phyloP scores from a whole-genome alignment of 768 basidiomycete genomes.

The Erythrobasidium yunnanense region DNA sequence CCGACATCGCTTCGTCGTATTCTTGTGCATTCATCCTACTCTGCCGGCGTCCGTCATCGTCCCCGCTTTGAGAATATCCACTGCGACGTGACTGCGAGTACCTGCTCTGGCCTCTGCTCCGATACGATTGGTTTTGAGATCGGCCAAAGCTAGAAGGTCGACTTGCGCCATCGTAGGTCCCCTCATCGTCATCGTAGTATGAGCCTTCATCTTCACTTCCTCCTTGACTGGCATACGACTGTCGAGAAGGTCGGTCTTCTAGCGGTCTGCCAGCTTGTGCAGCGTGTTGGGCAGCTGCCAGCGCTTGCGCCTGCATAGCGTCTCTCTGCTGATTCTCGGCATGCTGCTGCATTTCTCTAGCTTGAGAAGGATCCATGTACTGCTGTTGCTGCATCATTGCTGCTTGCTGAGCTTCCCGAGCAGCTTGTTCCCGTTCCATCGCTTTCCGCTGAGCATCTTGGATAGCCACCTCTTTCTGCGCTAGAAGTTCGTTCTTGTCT shows the following conservation, averaged over 20 bases:
- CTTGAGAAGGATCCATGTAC: neutral
- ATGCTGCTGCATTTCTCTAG: neutral
- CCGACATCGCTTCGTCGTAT: neutral
- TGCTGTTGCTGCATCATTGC: neutral
- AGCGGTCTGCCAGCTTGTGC: neutral
- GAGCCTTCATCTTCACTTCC: no score
- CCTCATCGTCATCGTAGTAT: no score
- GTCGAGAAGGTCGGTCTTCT: neutral
- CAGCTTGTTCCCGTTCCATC: neutral
- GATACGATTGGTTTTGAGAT: neutral
- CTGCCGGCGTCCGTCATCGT: neutral
- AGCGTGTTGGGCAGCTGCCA: conserved; percentile 2
- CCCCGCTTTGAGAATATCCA: no score
- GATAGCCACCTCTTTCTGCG: neutral
- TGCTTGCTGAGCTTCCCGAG: neutral
- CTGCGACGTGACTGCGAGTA: neutral
- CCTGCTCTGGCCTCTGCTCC: neutral
- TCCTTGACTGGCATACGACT: neutral
- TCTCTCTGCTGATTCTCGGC: neutral
- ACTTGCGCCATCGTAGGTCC: no score
- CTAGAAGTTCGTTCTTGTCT: neutral
- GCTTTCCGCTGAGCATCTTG: neutral
- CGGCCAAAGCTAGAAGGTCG: no score
- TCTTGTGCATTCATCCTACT: neutral
- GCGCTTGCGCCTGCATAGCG: neutral